A percentile compares a stretch with the other conserved stretches of the same genome.
phyloP scores from a whole-genome alignment of 2,329 filamentous ascomycete genomes.

The Penicillium paneum region DNA sequence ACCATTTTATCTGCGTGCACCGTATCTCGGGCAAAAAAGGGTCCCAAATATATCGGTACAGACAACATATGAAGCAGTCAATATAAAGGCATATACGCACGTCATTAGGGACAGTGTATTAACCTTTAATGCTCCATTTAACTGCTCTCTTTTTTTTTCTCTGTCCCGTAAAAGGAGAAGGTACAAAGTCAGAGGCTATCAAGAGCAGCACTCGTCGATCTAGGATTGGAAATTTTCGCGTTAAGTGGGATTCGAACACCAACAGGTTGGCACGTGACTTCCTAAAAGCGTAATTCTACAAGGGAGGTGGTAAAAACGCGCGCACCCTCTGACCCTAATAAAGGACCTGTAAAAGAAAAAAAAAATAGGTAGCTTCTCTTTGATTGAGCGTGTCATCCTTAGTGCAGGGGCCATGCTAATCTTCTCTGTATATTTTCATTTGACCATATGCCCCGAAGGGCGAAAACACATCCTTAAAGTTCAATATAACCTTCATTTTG shows the following conservation, averaged over 20 bases:
- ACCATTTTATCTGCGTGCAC: neutral
- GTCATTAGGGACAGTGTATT: neutral
- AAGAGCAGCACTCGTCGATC: neutral
- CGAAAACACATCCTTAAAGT: conserved; percentile 9
- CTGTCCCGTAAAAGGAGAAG: neutral
- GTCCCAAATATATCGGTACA: neutral
- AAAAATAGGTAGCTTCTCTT: conserved; percentile 73
- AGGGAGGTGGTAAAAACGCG: no score
- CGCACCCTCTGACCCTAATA: conserved; percentile 9
- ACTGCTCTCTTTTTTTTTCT: neutral
- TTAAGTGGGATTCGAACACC: neutral
- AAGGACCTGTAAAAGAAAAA: conserved; percentile 46
- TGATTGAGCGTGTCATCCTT: conserved; percentile 91
- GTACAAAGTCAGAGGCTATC: neutral
- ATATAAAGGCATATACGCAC: neutral
- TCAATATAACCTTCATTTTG: conserved; percentile 16
- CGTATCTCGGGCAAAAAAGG: neutral
- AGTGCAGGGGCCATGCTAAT: conserved; percentile 83
- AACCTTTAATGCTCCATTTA: neutral
- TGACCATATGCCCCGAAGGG: conserved; percentile 58
- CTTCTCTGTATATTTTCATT: conserved; percentile 71
- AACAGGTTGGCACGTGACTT: neutral
- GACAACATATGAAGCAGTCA: neutral
- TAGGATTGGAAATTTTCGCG: neutral
- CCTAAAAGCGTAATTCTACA: neutral